phyloP scores from a whole-genome alignment of 352 stramenopile genomes.

The Pythium sp. region DNA sequence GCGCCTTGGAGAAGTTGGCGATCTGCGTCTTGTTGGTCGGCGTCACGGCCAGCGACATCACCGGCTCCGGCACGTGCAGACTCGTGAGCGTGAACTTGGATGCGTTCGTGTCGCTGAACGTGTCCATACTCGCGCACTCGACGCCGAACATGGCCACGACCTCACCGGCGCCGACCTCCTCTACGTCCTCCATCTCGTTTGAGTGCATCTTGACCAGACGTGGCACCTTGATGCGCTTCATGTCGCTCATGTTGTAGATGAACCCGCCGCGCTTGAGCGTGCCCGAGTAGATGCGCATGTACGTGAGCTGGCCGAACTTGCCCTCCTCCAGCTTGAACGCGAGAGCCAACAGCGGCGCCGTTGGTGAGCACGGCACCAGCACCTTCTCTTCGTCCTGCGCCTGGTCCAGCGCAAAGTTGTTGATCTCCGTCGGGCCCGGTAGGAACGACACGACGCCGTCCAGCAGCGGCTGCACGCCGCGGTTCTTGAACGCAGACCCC shows the following conservation, averaged over 20 bases:
- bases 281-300: slow-evolving; percentile 93
- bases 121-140: slow-evolving; percentile 99
- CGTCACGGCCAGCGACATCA: slow-evolving; percentile 98
- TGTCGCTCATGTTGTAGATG: slow-evolving; percentile 88
- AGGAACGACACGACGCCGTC: slow-evolving; percentile 98
- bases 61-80: slow-evolving; percentile 98
- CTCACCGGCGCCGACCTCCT: slow-evolving; percentile 92
- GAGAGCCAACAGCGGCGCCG: slow-evolving; percentile 94
- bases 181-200: slow-evolving; percentile 99
- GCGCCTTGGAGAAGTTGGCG: slow-evolving; percentile 95
- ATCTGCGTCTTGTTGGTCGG: slow-evolving; percentile 93
- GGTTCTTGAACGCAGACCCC: slow-evolving; percentile 98
- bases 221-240: slow-evolving; percentile 95
- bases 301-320: slow-evolving; percentile 98
- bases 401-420: slow-evolving; percentile 96
- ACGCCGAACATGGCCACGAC: slow-evolving; percentile 99
- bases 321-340: slow-evolving; percentile 99
- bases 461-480: slow-evolving; percentile 97
- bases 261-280: slow-evolving; percentile 84
- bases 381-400: slow-evolving; percentile 90
- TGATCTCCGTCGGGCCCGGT: slow-evolving; percentile 91
- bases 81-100: slow-evolving; percentile 94
- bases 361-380: slow-evolving; percentile 80
- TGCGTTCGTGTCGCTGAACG: slow-evolving; percentile 89
- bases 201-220: slow-evolving; percentile 99